Percentiles rank a stretch among this genome's conserved stretches.
Evolutionary conservation across 2,329 filamentous ascomycete species (phyloP).

Genomic region (Pyricularia pennisetigena): DNA sequence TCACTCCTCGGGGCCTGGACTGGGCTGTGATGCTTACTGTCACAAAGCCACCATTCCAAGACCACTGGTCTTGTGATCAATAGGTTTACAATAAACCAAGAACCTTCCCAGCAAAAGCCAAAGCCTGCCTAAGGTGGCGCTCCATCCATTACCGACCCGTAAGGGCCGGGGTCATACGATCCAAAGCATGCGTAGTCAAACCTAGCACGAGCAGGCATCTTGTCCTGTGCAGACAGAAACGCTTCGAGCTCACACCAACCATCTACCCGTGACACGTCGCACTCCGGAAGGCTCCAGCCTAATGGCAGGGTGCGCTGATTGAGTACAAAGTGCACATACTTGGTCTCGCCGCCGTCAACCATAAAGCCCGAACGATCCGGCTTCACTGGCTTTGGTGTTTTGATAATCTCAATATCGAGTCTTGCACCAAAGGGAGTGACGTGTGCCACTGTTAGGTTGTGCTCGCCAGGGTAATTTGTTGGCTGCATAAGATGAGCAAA

Average conservation of each 20-base stretch:
- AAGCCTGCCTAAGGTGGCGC: slow-evolving; percentile 20
- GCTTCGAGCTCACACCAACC: slow-evolving; percentile 68
- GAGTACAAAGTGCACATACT: slow-evolving; percentile 64
- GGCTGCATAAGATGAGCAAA: slow-evolving; percentile 52
- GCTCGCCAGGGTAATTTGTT: slow-evolving; percentile 41
- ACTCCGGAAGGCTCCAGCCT: slow-evolving; percentile 54
- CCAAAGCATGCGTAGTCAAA: slow-evolving; percentile 61
- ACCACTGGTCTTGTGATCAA: not conserved
- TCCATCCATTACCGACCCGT: slow-evolving; percentile 40
- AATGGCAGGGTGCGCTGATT: slow-evolving; percentile 67
- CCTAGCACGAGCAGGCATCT: slow-evolving; percentile 45
- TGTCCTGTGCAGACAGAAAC: slow-evolving; percentile 53
- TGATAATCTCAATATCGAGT: slow-evolving; percentile 65
- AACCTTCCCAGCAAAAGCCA: not conserved
- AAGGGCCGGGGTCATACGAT: slow-evolving; percentile 35
- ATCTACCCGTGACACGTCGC: slow-evolving; percentile 51
- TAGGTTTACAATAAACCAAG: not conserved
- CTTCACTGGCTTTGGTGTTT: slow-evolving; percentile 52
- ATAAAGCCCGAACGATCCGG: slow-evolving; percentile 44
- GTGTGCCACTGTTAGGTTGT: slow-evolving; percentile 56
- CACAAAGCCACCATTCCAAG: not conserved
- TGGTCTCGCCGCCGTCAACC: slow-evolving; percentile 41
- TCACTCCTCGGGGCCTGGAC: not conserved
- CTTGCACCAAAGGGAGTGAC: slow-evolving; percentile 63
- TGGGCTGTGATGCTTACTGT: not conserved